These are phyloP conservation scores for Candida suzukii DNA, from an alignment of 805 yeast species.

Conservation along the genomic window DNA sequence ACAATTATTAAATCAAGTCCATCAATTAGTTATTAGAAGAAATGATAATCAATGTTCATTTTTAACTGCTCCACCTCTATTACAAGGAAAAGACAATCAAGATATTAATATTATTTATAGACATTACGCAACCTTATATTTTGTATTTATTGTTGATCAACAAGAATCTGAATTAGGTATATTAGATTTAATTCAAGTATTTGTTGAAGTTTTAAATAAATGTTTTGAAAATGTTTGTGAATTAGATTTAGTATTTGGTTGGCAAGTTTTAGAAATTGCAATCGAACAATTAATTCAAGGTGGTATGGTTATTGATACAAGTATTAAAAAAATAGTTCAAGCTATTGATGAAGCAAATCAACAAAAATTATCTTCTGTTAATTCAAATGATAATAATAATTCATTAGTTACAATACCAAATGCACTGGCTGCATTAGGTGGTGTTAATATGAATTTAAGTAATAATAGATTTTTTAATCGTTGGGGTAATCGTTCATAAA, in stretches of 20 bases:
- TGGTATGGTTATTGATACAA: slow-evolving; percentile 96
- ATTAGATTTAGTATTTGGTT: slow-evolving; percentile 93
- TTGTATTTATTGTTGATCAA: slow-evolving; percentile 91
- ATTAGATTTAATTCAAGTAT: slow-evolving; percentile 88
- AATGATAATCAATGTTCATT: slow-evolving; percentile 79
- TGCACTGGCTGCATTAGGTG: slow-evolving; percentile 16
- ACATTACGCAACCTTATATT: slow-evolving; percentile 92
- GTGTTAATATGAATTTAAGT: slow-evolving; percentile 15
- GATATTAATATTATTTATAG: slow-evolving; percentile 87
- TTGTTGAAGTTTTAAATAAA: slow-evolving; percentile 88
- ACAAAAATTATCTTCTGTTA: slow-evolving; percentile 29
- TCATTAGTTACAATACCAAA: slow-evolving; percentile 4
- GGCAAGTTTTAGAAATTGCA: slow-evolving; percentile 94
- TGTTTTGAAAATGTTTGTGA: slow-evolving; percentile 95
- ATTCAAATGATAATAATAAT: slow-evolving; percentile 2
- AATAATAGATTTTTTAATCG: slow-evolving; percentile 19
- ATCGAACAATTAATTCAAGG: slow-evolving; percentile 92
- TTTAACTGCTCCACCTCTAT: slow-evolving; percentile 78
- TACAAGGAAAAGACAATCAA: slow-evolving; percentile 55
- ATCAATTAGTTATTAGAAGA: slow-evolving; percentile 65
- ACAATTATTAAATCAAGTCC: slow-evolving; percentile 72
- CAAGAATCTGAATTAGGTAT: slow-evolving; percentile 95
- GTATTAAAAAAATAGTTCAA: slow-evolving; percentile 69
- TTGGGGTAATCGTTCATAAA: slow-evolving; percentile 2
- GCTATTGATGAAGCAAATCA: slow-evolving; percentile 71